phyloP scores from a whole-genome alignment of 306 rosid species.

The Cicer chorassanicum region DNA sequence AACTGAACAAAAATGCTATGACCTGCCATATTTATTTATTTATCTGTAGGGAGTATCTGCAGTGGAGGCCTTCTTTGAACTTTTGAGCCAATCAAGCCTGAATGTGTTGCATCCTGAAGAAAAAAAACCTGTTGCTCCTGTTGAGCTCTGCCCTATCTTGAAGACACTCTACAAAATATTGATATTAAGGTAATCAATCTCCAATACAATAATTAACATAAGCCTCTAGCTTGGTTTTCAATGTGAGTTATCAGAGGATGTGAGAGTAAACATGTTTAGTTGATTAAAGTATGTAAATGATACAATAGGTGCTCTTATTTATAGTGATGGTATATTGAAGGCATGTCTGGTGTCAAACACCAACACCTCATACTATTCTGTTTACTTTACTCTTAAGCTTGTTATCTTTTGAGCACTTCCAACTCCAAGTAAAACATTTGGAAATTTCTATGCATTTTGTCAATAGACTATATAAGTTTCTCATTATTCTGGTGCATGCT shows the following conservation, averaged over 20 bases:
- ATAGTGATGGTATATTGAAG: too few species aligned
- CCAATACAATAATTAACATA: constrained; percentile 5
- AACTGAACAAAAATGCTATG: background rate
- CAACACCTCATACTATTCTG: too few species aligned
- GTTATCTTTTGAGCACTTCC: constrained; percentile 34
- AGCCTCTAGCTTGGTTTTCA: background rate
- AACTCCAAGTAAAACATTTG: constrained; percentile 24
- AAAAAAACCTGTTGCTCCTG: constrained; percentile 90
- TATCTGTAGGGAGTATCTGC: constrained; percentile 85
- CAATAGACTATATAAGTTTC: constrained; percentile 5
- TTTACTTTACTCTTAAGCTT: background rate
- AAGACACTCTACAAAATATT: constrained; percentile 84
- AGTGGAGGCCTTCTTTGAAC: constrained; percentile 78
- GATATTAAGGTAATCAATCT: constrained; percentile 65
- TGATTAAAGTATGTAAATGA: too few species aligned
- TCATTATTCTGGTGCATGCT: constrained; percentile 38
- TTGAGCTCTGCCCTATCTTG: constrained; percentile 90
- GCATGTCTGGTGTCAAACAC: too few species aligned
- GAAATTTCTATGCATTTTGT: constrained; percentile 32
- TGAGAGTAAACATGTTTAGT: background rate
- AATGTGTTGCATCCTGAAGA: constrained; percentile 88
- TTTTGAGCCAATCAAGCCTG: constrained; percentile 86
- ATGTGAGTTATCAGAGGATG: background rate
- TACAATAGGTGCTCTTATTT: too few species aligned
- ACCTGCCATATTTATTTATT: constrained; percentile 1